These are phyloP conservation scores for Dinochytrium kinnereticum DNA, from an alignment of 371 early-diverging fungal species.

Conservation along the genomic window DNA sequence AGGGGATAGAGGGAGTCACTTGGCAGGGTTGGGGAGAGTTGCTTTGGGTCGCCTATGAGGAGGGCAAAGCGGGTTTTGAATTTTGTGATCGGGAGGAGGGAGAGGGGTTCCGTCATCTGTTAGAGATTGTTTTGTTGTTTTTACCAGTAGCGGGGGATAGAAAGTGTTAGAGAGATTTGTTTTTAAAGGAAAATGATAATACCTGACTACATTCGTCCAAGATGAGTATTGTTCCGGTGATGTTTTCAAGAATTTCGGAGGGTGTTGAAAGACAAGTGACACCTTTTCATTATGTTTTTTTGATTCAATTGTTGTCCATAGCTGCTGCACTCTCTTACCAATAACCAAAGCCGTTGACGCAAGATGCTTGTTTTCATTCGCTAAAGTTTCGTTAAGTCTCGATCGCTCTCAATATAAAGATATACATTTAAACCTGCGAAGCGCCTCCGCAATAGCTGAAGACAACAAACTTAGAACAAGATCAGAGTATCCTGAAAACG, in stretches of 20 bases:
- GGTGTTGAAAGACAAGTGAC: slow-evolving; percentile 81
- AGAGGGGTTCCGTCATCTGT: slow-evolving; percentile 84
- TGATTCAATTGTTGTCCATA: too few relatives aligned
- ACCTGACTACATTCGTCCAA: slow-evolving; percentile 86
- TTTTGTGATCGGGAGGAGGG: slow-evolving; percentile 77
- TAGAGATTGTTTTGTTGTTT: slow-evolving; percentile 14
- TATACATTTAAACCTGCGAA: slow-evolving; percentile 63
- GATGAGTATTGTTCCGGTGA: slow-evolving; percentile 72
- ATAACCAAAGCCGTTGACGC: slow-evolving; percentile 63
- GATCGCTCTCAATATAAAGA: too few relatives aligned
- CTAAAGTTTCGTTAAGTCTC: too few relatives aligned
- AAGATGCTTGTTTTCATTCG: slow-evolving; percentile 56
- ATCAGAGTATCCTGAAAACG: too few relatives aligned
- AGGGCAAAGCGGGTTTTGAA: slow-evolving; percentile 70
- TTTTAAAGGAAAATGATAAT: slow-evolving; percentile 73
- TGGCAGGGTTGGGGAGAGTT: slow-evolving; percentile 85
- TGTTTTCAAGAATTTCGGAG: slow-evolving; percentile 69
- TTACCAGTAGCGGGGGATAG: too few relatives aligned
- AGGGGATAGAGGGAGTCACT: slow-evolving; percentile 40
- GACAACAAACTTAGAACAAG: neutral
- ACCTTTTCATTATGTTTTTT: slow-evolving; percentile 58
- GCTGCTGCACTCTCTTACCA: slow-evolving; percentile 14
- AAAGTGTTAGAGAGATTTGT: slow-evolving; percentile 75
- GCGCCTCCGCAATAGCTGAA: slow-evolving; percentile 62
- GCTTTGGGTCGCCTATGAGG: slow-evolving; percentile 92